These are phyloP conservation scores for Chlamydomonas sphaeroides DNA, from an alignment of 139 green algal species.

Conservation along the genomic window DNA sequence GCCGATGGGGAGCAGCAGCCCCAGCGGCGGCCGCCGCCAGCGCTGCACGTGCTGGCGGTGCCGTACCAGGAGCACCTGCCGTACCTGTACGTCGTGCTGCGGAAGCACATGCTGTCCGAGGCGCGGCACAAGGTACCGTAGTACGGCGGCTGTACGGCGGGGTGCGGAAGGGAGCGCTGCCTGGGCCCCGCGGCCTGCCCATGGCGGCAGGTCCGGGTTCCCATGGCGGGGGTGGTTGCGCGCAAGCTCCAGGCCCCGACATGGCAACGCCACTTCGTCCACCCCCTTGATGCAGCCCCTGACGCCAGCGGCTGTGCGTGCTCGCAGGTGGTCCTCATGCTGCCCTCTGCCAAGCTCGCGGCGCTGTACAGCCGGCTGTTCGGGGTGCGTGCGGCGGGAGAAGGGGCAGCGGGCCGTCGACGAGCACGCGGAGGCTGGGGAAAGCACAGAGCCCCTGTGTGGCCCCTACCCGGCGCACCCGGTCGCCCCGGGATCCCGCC, in stretches of 20 bases:
- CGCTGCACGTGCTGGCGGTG: slow-evolving; percentile 7
- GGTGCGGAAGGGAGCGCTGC: too few relatives aligned
- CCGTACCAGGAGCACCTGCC: slow-evolving; percentile 24
- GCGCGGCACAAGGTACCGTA: slow-evolving; percentile 12
- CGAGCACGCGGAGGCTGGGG: too few relatives aligned
- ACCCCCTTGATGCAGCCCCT: background rate
- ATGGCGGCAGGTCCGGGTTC: too few relatives aligned
- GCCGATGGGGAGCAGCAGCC: background rate
- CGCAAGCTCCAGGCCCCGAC: background rate
- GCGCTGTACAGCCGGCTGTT: slow-evolving; percentile 3
- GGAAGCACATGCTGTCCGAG: slow-evolving; percentile 26
- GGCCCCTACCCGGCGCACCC: too few relatives aligned
- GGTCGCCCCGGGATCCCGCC: too few relatives aligned
- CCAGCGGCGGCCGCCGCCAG: background rate
- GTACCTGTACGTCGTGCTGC: slow-evolving; percentile 28
- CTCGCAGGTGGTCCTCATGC: slow-evolving; percentile 12
- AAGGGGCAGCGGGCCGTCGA: too few relatives aligned
- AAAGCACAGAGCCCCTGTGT: too few relatives aligned
- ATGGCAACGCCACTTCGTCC: background rate
- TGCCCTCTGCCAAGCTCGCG: background rate
- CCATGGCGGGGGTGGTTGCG: too few relatives aligned
- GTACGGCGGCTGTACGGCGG: background rate
- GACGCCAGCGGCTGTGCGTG: too few relatives aligned
- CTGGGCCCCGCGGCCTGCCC: too few relatives aligned
- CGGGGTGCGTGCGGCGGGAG: background rate